Percentiles rank a stretch among this genome's conserved stretches.
These are phyloP conservation scores for Cladosporium cucumerinum DNA, from an alignment of 2,329 filamentous ascomycete species.

Conservation along the genomic window DNA sequence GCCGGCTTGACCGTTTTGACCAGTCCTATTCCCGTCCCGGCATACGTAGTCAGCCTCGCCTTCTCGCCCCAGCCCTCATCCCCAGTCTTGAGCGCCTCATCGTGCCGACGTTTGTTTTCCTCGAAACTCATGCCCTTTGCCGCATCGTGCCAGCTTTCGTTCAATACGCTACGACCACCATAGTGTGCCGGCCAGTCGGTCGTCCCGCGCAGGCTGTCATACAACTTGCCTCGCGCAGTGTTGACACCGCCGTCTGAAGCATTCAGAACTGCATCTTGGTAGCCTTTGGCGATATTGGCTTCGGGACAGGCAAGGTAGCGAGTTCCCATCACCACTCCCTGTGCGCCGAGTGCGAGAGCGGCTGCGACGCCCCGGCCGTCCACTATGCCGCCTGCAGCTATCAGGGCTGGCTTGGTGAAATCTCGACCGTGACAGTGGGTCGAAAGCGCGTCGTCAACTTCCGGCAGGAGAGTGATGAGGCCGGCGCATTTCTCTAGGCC, in stretches of 20 bases:
- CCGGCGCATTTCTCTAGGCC: conserved; percentile 55
- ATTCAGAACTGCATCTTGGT: conserved; percentile 45
- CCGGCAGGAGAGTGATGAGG: conserved; percentile 56
- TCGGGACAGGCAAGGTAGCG: conserved; percentile 56
- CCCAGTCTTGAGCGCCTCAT: conserved; percentile 49
- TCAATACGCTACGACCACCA: conserved; percentile 57
- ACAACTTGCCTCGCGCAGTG: conserved; percentile 51
- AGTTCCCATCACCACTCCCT: conserved; percentile 60
- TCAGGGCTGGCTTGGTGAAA: conserved; percentile 35
- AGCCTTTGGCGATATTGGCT: conserved; percentile 46
- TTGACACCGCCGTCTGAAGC: conserved; percentile 50
- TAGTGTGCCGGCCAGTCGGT: conserved; percentile 57
- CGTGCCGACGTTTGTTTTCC: conserved; percentile 45
- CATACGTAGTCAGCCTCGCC: conserved; percentile 60
- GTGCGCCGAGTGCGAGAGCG: conserved; percentile 51
- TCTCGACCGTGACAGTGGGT: conserved; percentile 21
- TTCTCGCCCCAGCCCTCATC: conserved; percentile 53
- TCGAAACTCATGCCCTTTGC: conserved; percentile 40
- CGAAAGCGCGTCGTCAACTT: conserved; percentile 50
- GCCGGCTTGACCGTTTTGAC: conserved; percentile 51
- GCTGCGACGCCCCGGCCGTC: conserved; percentile 56
- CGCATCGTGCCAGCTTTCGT: conserved; percentile 49
- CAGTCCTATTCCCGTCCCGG: conserved; percentile 59
- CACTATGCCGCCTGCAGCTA: conserved; percentile 60
- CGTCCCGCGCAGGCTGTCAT: conserved; percentile 55